Base-by-base conservation (phyloP, 2,329 filamentous ascomycete species). In the Aureobasidium sp. region DNA sequence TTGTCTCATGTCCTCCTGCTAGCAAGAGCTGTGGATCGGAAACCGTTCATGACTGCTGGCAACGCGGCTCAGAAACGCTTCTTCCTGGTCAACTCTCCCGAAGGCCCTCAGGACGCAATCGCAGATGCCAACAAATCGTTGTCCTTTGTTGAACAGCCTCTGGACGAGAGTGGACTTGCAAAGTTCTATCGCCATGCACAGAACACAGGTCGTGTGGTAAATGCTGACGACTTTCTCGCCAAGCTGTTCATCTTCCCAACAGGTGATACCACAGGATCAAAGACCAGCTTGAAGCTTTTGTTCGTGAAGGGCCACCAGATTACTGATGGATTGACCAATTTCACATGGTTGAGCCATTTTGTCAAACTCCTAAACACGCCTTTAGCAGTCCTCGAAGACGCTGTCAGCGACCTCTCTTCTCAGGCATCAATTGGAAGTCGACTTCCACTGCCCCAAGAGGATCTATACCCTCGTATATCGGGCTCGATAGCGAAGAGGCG, bases 381-480 rank as follows among this genome's bases (percentile, higher is more conserved):
- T 4, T 19, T 65, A 1, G 19, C 57, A 5, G 63, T 64, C 5
- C 66, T 75, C 0, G 64, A 66, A 33, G 40, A 62, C 14, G 61
- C 65, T 11, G 65, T 75, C 14, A 48, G 31, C 11, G 27, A 57
- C 1, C 57, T 67, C 3, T 64, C 70, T 3, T 33, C 61, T 3
- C 66, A 66, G 7, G 29, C 63, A 7, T 60, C 61, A 15, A 67
- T 78, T 5, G 54, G 54, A n/a, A 49, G 45, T 6, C 68, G 68
- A 19, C 67, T 79, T 0, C 77, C 77, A 3, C 69, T 70, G 1
- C 75, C 78, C 1, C 78, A 80, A 68, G 78, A 80, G 69, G 76
- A 77, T 22, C 63, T 79, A 0, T 80, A 79, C 53, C 76, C 77
- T 1, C 66, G 64, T 0, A 70, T 78, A 0, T 48, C 67, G 1